phyloP scores from a whole-genome alignment of 2,329 filamentous ascomycete species.

The Nigrospora osmanthi region DNA sequence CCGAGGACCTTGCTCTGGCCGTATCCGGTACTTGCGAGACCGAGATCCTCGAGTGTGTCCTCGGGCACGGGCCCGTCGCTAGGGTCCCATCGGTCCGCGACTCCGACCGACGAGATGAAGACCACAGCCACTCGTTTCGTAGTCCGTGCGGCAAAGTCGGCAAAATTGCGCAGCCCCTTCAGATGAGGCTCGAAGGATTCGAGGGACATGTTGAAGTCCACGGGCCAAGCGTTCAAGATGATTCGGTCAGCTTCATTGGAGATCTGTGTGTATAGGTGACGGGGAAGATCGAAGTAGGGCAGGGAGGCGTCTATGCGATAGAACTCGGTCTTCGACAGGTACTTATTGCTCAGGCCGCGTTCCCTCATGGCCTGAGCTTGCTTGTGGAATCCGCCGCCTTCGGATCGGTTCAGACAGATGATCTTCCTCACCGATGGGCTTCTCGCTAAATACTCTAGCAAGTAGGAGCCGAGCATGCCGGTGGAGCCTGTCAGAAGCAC shows the following conservation, averaged over 20 bases:
- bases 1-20: slow-evolving; percentile 28
- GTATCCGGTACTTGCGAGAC: slow-evolving; percentile 23
- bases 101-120: slow-evolving; percentile 30
- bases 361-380: slow-evolving; percentile 27
- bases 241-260: slow-evolving; percentile 32
- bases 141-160: slow-evolving; percentile 29
- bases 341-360: slow-evolving; percentile 25
- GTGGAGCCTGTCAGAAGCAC: slow-evolving; percentile 40
- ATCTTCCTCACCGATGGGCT: slow-evolving; percentile 29
- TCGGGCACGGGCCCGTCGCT: slow-evolving; percentile 22
- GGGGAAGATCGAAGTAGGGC: slow-evolving; percentile 36
- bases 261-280: slow-evolving; percentile 25
- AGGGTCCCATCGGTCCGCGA: slow-evolving; percentile 20
- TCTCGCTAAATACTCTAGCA: slow-evolving; percentile 29
- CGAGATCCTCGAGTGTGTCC: slow-evolving; percentile 17
- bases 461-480: slow-evolving; percentile 40
- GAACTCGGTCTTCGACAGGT: slow-evolving; percentile 34
- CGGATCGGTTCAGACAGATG: slow-evolving; percentile 40
- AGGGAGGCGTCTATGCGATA: slow-evolving; percentile 39
- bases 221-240: slow-evolving; percentile 48
- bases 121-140: slow-evolving; percentile 24
- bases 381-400: slow-evolving; percentile 28
- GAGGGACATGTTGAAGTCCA: slow-evolving; percentile 44
- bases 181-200: slow-evolving; percentile 43
- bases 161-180: slow-evolving; percentile 39